A percentile compares a stretch with the other conserved stretches of the same genome.
These are phyloP conservation scores for Phoma herbarum DNA, from an alignment of 2,329 filamentous ascomycete species.

Conservation along the genomic window DNA sequence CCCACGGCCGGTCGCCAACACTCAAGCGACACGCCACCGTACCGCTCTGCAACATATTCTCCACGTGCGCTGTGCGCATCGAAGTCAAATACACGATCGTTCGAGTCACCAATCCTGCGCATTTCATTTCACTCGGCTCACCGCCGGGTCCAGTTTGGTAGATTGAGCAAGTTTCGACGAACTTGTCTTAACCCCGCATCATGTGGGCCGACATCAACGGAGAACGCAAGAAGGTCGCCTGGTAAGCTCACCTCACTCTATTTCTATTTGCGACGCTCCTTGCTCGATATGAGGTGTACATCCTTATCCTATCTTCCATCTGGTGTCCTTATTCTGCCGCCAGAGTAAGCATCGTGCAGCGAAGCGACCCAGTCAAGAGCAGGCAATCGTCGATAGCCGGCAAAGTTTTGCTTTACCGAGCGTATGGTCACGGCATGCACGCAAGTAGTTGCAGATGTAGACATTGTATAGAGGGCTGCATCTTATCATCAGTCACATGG, in stretches of 20 bases:
- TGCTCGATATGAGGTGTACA: background rate
- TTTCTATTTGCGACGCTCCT: background rate
- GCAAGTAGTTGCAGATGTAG: background rate
- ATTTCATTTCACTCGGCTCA: constrained; percentile 31
- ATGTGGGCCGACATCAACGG: constrained; percentile 72
- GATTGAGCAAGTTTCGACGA: constrained; percentile 45
- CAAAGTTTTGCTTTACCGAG: background rate
- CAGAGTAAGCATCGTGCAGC: background rate
- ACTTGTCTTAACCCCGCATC: constrained; percentile 40
- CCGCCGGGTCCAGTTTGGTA: constrained; percentile 25
- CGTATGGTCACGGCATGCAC: background rate
- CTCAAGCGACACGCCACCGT: constrained; percentile 34
- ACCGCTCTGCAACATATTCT: constrained; percentile 35
- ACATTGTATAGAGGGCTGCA: background rate
- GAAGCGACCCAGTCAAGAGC: background rate
- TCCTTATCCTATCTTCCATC: background rate
- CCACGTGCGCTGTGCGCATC: constrained; percentile 40
- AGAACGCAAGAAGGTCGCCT: constrained; percentile 78
- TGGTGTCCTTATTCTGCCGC: background rate
- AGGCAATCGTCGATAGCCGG: background rate
- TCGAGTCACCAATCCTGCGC: constrained; percentile 30
- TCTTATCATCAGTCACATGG: background rate
- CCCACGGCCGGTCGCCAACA: constrained; percentile 25
- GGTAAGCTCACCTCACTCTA: constrained; percentile 60
- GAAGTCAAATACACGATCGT: constrained; percentile 28